These are phyloP conservation scores for Lipomyces kockii DNA, from an alignment of 805 yeast species.

Conservation along the genomic window DNA sequence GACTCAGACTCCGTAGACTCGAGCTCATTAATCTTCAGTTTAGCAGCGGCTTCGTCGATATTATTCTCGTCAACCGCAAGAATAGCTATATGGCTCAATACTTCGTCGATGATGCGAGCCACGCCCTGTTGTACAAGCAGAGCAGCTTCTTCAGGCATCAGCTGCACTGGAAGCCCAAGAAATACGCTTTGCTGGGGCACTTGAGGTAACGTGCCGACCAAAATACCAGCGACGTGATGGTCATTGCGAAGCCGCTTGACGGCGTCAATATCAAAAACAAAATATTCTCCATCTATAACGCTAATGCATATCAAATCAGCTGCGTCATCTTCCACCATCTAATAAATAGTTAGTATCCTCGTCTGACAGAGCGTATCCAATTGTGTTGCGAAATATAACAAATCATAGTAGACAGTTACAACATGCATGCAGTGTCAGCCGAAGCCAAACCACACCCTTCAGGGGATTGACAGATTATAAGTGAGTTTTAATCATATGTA, in stretches of 20 bases:
- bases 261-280: constrained; percentile 42
- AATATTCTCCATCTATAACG: constrained; percentile 32
- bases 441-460: constrained; percentile 21
- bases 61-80: constrained; percentile 4
- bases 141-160: constrained; percentile 72
- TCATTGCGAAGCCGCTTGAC: constrained; percentile 58
- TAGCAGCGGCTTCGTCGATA: constrained; percentile 8
- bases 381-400: neutral
- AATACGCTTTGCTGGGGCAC: constrained; percentile 96
- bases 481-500: constrained; percentile 35
- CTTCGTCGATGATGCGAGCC: constrained; percentile 52
- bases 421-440: constrained; percentile 14
- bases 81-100: constrained; percentile 40
- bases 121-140: constrained; percentile 56
- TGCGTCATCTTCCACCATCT: constrained; percentile 5
- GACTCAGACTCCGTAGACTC: constrained; percentile 2
- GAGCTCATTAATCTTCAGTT: constrained; percentile 4
- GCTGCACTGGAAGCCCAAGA: constrained; percentile 77
- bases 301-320: constrained; percentile 15
- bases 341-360: neutral
- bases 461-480: constrained; percentile 42
- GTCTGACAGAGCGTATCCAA: neutral
- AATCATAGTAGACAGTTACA: constrained; percentile 29
- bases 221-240: constrained; percentile 72
- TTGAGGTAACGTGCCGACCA: constrained; percentile 80